Evolutionary conservation across 2,329 filamentous ascomycete genomes (phyloP).

Genomic region (Monilinia polystroma): DNA sequence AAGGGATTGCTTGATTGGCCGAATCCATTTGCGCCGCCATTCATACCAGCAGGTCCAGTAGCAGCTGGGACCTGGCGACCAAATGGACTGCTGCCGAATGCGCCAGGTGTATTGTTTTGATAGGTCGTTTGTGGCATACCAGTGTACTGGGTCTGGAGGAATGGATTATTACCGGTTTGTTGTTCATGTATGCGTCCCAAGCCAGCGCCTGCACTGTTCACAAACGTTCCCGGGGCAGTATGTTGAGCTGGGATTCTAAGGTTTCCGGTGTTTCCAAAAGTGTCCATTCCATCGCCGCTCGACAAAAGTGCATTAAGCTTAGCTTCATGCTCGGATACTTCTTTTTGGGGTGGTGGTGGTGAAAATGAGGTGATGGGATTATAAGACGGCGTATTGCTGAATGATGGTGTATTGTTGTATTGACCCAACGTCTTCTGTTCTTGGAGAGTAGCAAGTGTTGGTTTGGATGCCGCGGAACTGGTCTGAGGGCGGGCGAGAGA

Average conservation of each 20-base stretch:
- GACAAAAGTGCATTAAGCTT: constrained; percentile 85
- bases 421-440: constrained; percentile 75
- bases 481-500: constrained; percentile 63
- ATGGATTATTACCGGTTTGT: constrained; percentile 79
- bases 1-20: constrained; percentile 53
- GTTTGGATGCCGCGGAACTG: constrained; percentile 55
- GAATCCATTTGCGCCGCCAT: constrained; percentile 47
- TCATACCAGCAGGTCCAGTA: constrained; percentile 57
- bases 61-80: constrained; percentile 52
- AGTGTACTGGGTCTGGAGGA: constrained; percentile 79
- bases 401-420: constrained; percentile 40
- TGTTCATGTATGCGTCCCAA: constrained; percentile 60
- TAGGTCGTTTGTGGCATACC: constrained; percentile 66
- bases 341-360: constrained; percentile 51
- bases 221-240: constrained; percentile 91
- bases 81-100: constrained; percentile 31
- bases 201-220: constrained; percentile 91
- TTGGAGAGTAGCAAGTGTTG: constrained; percentile 71
- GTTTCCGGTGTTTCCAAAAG: constrained; percentile 95
- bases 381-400: constrained; percentile 54
- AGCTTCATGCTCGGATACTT: constrained; percentile 63
- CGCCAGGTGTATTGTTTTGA: constrained; percentile 41
- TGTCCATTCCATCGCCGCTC: constrained; percentile 89
- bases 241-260: constrained; percentile 94
- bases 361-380: constrained; percentile 48